Evolutionary conservation across 2,329 filamentous ascomycete genomes (phyloP), one percentile per base, ranked within the genome.

Genomic region (Calonectria ilicicola): DNA sequence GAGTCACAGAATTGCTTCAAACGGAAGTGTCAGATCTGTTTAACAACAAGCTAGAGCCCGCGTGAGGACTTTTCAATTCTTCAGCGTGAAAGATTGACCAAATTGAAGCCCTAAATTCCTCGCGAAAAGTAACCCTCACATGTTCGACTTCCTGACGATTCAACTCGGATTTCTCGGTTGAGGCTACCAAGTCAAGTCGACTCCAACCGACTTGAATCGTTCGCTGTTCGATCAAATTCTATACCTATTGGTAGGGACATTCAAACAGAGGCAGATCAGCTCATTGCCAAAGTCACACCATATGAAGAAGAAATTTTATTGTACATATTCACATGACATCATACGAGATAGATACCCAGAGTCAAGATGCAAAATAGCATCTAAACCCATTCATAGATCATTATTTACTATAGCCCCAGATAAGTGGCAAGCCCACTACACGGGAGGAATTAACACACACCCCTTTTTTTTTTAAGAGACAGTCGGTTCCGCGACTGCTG

Each of bases 1-100:
- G 80, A 12, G 79, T 89, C 1, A 81, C 84, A 5, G 78, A 83
- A 40, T 70, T 86, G 5, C 70, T 87, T n/a, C 80, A 83, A 21
- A 76, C 80, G 12, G 85, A 84, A 60, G 76, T 85, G n/a, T 72
- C 83, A 2, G 74, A 76, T 12, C 73, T 83, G 3, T 82, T 83
- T 42, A 74, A 74, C 15, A 67, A 75, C 44, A 77, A 76, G 27
- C 60, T 74, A 35, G 77, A 74, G 38, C 76, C 79, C 2, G 75
- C 79, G 51, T 78, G 79, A 75, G 56, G 15, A 56, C 15, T 7
- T 21, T 49, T 27, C 9, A 17, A 3, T 65, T 27, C 47, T 21
- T 19, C 35, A 19, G 17, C 32, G 14, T 26, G 26, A 23, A 40
- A 21, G 12, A 42, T 4, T 15, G 44, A 12, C 60, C 26, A 47